phyloP scores from a whole-genome alignment of 2,329 filamentous ascomycete genomes.

The Verruconis gallopava region DNA sequence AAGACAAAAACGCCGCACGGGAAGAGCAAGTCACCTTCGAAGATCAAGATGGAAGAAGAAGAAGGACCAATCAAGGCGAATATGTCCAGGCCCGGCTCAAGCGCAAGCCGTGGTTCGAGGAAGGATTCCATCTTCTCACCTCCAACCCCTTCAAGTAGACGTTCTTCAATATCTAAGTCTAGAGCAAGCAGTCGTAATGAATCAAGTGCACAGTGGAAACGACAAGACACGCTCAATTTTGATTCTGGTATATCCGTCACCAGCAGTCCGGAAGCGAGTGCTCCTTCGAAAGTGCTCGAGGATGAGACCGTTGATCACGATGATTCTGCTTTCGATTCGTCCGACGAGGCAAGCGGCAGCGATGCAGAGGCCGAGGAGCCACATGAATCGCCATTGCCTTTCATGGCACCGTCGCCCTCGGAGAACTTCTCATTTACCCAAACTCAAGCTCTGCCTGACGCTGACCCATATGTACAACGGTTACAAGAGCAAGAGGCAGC shows the following conservation, averaged over 20 bases:
- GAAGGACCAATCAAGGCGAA: neutral
- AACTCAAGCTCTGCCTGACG: conserved; percentile 3
- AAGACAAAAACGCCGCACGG: neutral
- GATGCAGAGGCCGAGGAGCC: conserved; percentile 9
- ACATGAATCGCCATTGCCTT: neutral
- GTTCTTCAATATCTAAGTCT: conserved; percentile 1
- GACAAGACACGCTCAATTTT: conserved; percentile 11
- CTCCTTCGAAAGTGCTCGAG: neutral
- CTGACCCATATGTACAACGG: conserved; percentile 12
- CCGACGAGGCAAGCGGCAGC: conserved; percentile 7
- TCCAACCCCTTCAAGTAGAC: neutral
- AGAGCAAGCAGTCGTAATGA: neutral
- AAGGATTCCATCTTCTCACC: neutral
- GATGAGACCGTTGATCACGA: conserved; percentile 4
- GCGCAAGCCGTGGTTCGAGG: neutral
- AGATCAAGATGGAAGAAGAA: neutral
- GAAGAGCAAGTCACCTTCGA: neutral
- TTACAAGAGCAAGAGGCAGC: conserved; percentile 21
- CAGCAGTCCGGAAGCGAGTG: conserved; percentile 20
- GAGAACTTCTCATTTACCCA: neutral
- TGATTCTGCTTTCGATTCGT: conserved; percentile 1
- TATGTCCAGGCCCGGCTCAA: neutral
- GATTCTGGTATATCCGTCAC: conserved; percentile 21
- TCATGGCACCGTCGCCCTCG: neutral
- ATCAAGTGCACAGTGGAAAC: conserved; percentile 3